Evolutionary conservation across 805 yeast genomes (phyloP).

Genomic region (Metschnikowia borealis): DNA sequence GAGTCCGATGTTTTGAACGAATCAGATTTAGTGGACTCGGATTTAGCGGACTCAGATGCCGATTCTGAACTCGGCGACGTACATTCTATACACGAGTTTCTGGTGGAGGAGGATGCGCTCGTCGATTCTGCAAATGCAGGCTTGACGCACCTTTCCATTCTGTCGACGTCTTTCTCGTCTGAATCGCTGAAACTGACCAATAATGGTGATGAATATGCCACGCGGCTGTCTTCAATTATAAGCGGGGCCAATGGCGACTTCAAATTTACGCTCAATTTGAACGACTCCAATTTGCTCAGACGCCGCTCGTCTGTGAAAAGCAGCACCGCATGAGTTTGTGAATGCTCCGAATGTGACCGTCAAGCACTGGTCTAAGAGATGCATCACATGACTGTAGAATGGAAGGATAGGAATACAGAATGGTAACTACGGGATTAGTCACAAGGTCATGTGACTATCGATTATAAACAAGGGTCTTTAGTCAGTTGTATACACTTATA

Average conservation of each 20-base stretch:
- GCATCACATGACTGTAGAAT: not conserved
- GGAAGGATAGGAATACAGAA: not conserved
- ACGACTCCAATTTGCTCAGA: conserved; percentile 60
- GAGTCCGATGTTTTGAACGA: conserved; percentile 12
- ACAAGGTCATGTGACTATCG: too few species aligned
- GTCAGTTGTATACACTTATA: too few species aligned
- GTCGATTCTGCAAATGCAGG: conserved; percentile 7
- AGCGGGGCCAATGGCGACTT: conserved; percentile 38
- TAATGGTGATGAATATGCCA: conserved; percentile 27
- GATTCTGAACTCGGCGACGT: conserved; percentile 8
- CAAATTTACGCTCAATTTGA: conserved; percentile 57
- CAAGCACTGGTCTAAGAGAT: not conserved
- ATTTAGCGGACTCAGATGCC: conserved; percentile 9
- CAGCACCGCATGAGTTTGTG: conserved; percentile 2
- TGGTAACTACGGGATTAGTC: not conserved
- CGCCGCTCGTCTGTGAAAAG: conserved; percentile 37
- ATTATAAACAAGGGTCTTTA: too few species aligned
- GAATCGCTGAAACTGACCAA: conserved; percentile 16
- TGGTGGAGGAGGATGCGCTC: not conserved
- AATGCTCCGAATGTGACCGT: not conserved
- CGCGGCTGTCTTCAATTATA: conserved; percentile 38
- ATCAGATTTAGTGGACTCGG: conserved; percentile 19
- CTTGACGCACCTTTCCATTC: conserved; percentile 20
- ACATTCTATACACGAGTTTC: conserved; percentile 3
- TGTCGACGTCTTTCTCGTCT: conserved; percentile 17